These are phyloP conservation scores for Annulohypoxylon bovei DNA, from an alignment of 495 filamentous ascomycete species.

Conservation along the genomic window DNA sequence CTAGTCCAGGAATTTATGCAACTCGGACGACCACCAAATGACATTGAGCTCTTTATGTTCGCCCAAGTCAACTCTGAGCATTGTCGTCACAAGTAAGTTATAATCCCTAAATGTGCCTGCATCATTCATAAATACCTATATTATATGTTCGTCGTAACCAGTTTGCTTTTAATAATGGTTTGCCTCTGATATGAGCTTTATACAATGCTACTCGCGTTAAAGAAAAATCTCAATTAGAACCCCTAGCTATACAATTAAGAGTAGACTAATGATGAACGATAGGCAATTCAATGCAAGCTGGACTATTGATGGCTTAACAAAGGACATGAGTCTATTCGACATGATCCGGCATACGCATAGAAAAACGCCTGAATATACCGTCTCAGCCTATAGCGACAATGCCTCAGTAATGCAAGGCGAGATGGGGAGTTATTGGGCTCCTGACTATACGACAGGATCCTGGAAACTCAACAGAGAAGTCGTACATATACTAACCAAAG, in stretches of 20 bases:
- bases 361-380: conserved; percentile 75
- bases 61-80: conserved; percentile 94
- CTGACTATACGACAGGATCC: conserved; percentile 80
- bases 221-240: background rate
- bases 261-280: conserved; percentile 8
- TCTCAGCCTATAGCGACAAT: conserved; percentile 98
- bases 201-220: background rate
- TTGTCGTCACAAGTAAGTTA: conserved; percentile 66
- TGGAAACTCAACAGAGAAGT: conserved; percentile 89
- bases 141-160: background rate
- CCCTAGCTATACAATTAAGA: conserved; percentile 59
- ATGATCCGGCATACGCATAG: conserved; percentile 97
- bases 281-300: conserved; percentile 93
- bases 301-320: conserved; percentile 91
- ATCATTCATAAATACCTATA: background rate
- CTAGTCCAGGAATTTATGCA: conserved; percentile 83
- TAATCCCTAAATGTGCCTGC: background rate
- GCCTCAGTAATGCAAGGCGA: conserved; percentile 89
- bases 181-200: background rate
- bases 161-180: background rate
- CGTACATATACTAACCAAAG: conserved; percentile 91
- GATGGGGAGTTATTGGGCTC: conserved; percentile 82
- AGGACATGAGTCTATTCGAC: conserved; percentile 81
- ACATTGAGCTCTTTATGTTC: conserved; percentile 99
- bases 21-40: conserved; percentile 78